Evolutionary conservation across 345 rosid species (phyloP), one percentile per base, ranked within the genome.

Genomic region (Eucalyptus caleyi): DNA sequence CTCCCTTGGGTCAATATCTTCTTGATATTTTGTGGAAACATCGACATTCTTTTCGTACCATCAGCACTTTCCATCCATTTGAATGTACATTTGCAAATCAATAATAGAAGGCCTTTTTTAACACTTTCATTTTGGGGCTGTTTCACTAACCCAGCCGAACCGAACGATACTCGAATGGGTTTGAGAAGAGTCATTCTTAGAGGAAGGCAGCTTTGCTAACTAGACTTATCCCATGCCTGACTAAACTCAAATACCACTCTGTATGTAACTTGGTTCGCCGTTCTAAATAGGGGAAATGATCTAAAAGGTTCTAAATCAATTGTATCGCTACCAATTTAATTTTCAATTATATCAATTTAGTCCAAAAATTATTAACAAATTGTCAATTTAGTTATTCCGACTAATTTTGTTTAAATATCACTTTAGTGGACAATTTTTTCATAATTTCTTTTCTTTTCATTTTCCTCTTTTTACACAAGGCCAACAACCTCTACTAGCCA

Each of bases 401-500:
- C 2, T 24, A 56, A 56, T 56, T 23, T 24, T 24, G 14, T 1
- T 23, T 26, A 11, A 56, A 56, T 56, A 24, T 56, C 62, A 53
- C 26, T 53, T 1, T 4, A 53, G 59, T 21, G 10, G 26, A 53
- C 26, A 24, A 10, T 10, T 24, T 56, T 56, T 56, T 56, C 6
- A 23, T 56, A 23, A 23, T 24, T 56, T 56, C 0, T 56, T 56
- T 56, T 56, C 30, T 56, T 56, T 9, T 24, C 59, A 53, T 24
- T 24, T 56, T 24, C 14, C 13, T 9, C 27, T 21, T 56, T 4
- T 21, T 56, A 56, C 30, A 56, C 3, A 2, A 4, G 62, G 6
- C 2, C 6, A 2, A 2, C 59, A 21, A 53, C 26, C 0, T 53
- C 59, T 5, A 53, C 26, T 1, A 21, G 2, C 59, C 59, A 53